phyloP scores from a whole-genome alignment of 192 early-diverging fungal species.

The Piromyces finnis region DNA sequence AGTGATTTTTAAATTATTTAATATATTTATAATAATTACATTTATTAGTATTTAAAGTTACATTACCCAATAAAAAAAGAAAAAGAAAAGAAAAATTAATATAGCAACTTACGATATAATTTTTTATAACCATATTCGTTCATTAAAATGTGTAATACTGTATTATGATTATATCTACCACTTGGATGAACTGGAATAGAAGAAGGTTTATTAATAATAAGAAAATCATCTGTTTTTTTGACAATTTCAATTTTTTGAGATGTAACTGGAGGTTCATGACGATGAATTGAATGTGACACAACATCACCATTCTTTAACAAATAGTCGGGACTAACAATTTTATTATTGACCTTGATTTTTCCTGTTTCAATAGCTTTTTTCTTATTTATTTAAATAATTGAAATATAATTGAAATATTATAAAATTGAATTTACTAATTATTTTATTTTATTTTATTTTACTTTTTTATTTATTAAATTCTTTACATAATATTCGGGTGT shows the following conservation, averaged over 20 bases:
- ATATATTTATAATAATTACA: no score
- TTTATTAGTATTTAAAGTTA: no score
- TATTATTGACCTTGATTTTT: conserved; percentile 61
- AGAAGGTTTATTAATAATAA: conserved; percentile 78
- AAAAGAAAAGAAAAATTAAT: no score
- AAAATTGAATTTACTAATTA: no score
- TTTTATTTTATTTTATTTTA: no score
- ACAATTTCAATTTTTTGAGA: conserved; percentile 45
- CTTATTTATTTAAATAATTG: conserved; percentile 5
- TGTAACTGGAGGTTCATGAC: conserved; percentile 87
- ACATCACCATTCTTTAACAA: conserved; percentile 60
- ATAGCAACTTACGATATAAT: conserved; percentile 32
- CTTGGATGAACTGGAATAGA: conserved; percentile 69
- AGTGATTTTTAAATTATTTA: no score
- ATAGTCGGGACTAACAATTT: conserved; percentile 29
- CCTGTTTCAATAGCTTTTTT: conserved; percentile 59
- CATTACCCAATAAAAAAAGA: no score
- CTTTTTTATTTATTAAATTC: no score
- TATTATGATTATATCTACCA: conserved; percentile 79
- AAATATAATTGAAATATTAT: no score
- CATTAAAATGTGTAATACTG: conserved; percentile 47
- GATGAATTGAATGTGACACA: conserved; percentile 67
- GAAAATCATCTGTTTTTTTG: conserved; percentile 29
- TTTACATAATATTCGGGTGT: conserved; percentile 64
- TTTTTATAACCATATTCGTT: conserved; percentile 33